Conservation (phyloP, 805 yeast genomes). For the Suhomyces faveliae region DNA sequence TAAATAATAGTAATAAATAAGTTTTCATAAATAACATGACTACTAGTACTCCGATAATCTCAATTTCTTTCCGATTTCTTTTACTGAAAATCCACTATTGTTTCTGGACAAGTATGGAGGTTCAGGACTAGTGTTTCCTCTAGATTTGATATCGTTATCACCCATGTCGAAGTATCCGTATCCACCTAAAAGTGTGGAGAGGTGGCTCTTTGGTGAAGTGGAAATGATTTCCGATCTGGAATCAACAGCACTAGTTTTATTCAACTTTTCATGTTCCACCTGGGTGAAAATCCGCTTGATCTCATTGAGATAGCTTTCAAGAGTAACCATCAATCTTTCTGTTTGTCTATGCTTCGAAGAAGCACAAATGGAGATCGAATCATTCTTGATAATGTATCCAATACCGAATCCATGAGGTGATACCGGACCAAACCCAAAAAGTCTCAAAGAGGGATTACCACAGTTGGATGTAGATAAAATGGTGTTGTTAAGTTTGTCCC, state of each 20-base stretch:
- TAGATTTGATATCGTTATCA: slow-evolving; percentile 49
- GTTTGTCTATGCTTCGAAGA: slow-evolving; percentile 63
- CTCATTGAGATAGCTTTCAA: slow-evolving; percentile 50
- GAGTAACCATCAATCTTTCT: slow-evolving; percentile 51
- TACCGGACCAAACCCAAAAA: slow-evolving; percentile 62
- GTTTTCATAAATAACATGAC: slow-evolving; percentile 4
- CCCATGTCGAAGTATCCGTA: slow-evolving; percentile 62
- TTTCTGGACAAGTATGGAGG: slow-evolving; percentile 44
- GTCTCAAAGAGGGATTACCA: slow-evolving; percentile 57
- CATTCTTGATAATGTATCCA: slow-evolving; percentile 55
- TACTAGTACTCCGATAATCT: slow-evolving; percentile 58
- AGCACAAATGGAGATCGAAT: slow-evolving; percentile 51
- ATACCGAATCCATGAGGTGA: slow-evolving; percentile 58
- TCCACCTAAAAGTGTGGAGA: slow-evolving; percentile 47
- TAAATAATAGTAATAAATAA: slow-evolving; percentile 8
- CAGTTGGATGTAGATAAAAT: slow-evolving; percentile 66
- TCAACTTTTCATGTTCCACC: slow-evolving; percentile 14
- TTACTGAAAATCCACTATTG: slow-evolving; percentile 39
- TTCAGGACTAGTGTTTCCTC: slow-evolving; percentile 62
- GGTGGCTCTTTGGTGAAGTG: slow-evolving; percentile 4
- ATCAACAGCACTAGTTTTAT: not conserved
- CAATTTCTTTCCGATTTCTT: slow-evolving; percentile 65
- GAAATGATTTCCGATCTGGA: slow-evolving; percentile 1
- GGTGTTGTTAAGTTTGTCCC: slow-evolving; percentile 82
- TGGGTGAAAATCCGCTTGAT: slow-evolving; percentile 36